Conservation (phyloP, 257 asterid genomes). For the Agastache rugosa region DNA sequence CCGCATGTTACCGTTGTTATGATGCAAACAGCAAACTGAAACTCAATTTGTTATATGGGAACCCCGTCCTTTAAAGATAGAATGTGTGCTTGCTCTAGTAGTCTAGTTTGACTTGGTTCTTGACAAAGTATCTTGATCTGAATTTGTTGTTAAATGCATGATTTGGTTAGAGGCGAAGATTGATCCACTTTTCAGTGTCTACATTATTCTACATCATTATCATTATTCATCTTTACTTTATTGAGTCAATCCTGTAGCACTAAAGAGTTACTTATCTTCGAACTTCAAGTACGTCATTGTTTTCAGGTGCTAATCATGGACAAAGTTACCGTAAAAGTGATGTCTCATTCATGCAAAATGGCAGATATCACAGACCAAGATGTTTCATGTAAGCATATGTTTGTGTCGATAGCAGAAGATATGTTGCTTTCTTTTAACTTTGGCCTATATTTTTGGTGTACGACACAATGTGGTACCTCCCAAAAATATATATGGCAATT, state of each 20-base stretch:
- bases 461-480: neutral
- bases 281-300: constrained; percentile 19
- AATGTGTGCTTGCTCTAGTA: neutral
- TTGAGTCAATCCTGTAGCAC: constrained; percentile 10
- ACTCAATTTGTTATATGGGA: neutral
- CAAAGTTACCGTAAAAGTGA: constrained; percentile 90
- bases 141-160: neutral
- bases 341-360: constrained; percentile 97
- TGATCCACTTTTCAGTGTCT: neutral
- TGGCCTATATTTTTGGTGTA: neutral
- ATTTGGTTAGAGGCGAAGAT: neutral
- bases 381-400: constrained; percentile 78
- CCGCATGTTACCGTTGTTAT: neutral
- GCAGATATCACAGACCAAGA: constrained; percentile 97
- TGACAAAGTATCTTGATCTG: neutral
- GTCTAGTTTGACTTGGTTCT: neutral
- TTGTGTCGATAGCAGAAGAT: constrained; percentile 5
- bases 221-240: constrained; percentile 5
- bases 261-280: neutral
- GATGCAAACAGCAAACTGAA: constrained; percentile 19
- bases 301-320: constrained; percentile 98
- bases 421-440: constrained; percentile 23
- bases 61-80: neutral
- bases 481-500: neutral
- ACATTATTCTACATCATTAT: neutral